Conservation (phyloP, 2,329 filamentous ascomycete species). For the Pestalotiopsis sp. region DNA sequence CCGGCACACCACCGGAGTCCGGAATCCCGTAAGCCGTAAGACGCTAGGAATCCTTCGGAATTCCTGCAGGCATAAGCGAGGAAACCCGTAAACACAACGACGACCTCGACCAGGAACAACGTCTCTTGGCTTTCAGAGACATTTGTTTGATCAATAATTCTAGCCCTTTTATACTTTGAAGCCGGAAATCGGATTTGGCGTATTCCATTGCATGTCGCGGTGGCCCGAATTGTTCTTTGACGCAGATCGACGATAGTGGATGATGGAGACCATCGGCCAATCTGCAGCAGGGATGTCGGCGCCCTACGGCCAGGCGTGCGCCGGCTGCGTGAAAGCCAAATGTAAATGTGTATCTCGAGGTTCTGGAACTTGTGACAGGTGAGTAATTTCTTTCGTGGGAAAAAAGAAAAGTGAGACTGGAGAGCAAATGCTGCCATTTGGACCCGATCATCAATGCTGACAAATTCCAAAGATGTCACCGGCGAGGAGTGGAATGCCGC, state of each 20-base stretch:
- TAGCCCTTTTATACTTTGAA: too few species aligned
- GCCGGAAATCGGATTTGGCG: background rate
- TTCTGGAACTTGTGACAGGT: conserved; percentile 4
- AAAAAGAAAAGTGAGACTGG: background rate
- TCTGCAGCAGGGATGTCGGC: conserved; percentile 2
- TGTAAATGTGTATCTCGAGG: conserved; percentile 12
- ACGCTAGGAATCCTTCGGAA: background rate
- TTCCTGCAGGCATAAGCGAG: background rate
- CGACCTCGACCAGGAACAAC: too few species aligned
- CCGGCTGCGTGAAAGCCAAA: conserved; percentile 8
- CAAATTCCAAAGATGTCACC: conserved; percentile 3
- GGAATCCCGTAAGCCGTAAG: background rate
- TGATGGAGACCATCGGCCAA: background rate
- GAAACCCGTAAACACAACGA: background rate
- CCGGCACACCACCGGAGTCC: background rate
- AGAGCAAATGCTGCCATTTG: too few species aligned
- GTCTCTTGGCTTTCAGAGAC: background rate
- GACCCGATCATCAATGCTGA: background rate
- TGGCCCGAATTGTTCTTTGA: background rate
- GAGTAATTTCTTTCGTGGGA: background rate
- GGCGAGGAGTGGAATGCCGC: conserved; percentile 13
- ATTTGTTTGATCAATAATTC: background rate
- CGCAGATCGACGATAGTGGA: background rate
- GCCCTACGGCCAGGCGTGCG: conserved; percentile 12
- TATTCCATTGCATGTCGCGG: too few species aligned